Base-by-base conservation (phyloP, 495 filamentous ascomycete genomes). In the Penicillium salamii region DNA sequence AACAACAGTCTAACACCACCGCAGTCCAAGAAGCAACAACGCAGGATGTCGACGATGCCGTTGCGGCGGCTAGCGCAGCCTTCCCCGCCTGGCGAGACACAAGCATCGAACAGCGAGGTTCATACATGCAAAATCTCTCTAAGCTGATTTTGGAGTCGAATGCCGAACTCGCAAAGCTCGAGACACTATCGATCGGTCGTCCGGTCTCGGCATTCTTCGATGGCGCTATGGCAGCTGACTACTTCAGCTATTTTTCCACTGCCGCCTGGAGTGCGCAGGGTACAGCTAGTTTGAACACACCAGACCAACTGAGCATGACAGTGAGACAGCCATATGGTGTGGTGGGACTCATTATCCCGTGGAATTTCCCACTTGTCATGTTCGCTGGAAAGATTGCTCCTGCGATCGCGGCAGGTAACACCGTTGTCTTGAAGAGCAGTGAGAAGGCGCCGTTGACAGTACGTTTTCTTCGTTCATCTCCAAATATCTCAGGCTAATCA, bases 61-160 rank as follows among this genome's bases (percentile, higher is more conserved):
- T 86, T 5, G 69, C 72, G 2, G 77, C 82, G 7, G 84, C 83
- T 32, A 72, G 76, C 40, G 72, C 72, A 5, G 81, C 84, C 7
- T 81, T 83, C 54, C 78, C 78, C 15, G 63, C 71, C n/a, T 87
- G 84, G 83, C 73, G 72, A 2, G 71, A 71, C 7, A 67, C 80
- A 13, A 70, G 54, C 49, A 66, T 28, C 67, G 74, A 15, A 32
- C 50, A 71, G 36, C 72, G 82, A 11, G 74, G 64, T 15, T 53
- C 49, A 0, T 72, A 71, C 58, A 57, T 88, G 19, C 72, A 72
- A 52, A 80, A 78, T 47, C 68, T 86, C 1, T 75, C 79, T 2
- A 60, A 60, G 7, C 65, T 85, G n/a, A 65, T 86, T 31, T 54
- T 66, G 2, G 69, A 79, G 45, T 58, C 71, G 40, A 59, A 67